Base-by-base conservation (phyloP, 2,329 filamentous ascomycete genomes). In the Diaporthe longicolla region DNA sequence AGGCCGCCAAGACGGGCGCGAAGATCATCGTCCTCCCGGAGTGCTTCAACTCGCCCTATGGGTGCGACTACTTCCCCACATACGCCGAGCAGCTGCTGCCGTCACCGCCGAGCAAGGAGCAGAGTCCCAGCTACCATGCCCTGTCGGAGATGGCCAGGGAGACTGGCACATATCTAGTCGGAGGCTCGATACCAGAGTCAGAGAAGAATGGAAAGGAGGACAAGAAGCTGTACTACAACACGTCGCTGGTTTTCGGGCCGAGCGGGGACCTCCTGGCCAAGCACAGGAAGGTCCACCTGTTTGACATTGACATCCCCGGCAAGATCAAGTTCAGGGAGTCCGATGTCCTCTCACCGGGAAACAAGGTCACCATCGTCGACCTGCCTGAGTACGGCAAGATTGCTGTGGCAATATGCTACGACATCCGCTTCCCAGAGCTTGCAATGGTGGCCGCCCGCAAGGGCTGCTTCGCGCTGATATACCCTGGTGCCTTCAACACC, bases 31-130 rank as follows among this genome's bases (percentile, higher is more conserved):
- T 98, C 45, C 90, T 99, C 24, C 97, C 97, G 48, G 97, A 99
- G 86, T 99, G 97, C 88, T 99, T 99, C 91, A 99, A 99, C 87
- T 97, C 94, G 55, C 97, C 97, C 11, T 99, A 99, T 84, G 97
- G 97, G 78, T 95, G 92, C 77, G 83, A 95, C 80, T 95, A 93
- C 87, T 99, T 99, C 85, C 93, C 95, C 71, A 90, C 92, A 75
- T 98, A 98, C 83, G 95, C 97, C 78, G 97, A 99, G 84, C 93
- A 91, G 1, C 91, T 98, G n/a, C 84, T 86, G 65, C 94, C 95
- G 0, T 93, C 91, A 4, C 94, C 95, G 37, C 94, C 95, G 0
- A 86, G 91, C 4, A 82, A 86, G 75, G 89, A 90, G 59, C 90
- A 93, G 79, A 93, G 94, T 6, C 95, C 95, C 0, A 95, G 94